These are phyloP conservation scores for Alternaria ethzedia DNA, from an alignment of 2,329 filamentous ascomycete genomes.

Conservation along the genomic window DNA sequence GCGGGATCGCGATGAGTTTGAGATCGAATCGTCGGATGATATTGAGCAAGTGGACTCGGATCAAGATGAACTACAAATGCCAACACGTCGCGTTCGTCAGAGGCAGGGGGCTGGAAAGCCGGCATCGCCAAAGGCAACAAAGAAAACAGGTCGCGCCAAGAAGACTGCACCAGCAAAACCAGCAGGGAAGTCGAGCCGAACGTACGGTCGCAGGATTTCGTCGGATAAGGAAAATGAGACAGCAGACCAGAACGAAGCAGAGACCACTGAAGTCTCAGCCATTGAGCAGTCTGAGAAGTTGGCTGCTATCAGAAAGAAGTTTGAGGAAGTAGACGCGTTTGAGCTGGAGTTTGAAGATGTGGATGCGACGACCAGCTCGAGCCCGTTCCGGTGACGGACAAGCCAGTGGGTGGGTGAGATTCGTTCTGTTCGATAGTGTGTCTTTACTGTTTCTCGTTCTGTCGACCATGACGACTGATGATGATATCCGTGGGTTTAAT, in stretches of 20 bases:
- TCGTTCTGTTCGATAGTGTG: not conserved
- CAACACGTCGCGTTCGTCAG: slow-evolving; percentile 29
- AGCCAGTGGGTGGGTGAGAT: not conserved
- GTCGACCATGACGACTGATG: slow-evolving; percentile 6
- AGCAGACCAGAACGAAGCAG: slow-evolving; percentile 29
- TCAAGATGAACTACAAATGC: slow-evolving; percentile 51
- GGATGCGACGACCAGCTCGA: slow-evolving; percentile 49
- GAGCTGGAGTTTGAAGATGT: slow-evolving; percentile 60
- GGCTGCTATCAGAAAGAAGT: slow-evolving; percentile 54
- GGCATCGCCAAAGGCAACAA: slow-evolving; percentile 30
- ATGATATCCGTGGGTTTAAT: slow-evolving; percentile 5
- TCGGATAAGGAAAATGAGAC: slow-evolving; percentile 54
- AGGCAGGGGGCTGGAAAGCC: slow-evolving; percentile 22
- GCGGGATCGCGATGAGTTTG: slow-evolving; percentile 47
- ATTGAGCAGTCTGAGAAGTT: slow-evolving; percentile 44
- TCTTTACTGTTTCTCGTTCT: not conserved
- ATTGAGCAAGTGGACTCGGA: slow-evolving; percentile 44
- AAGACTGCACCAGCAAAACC: slow-evolving; percentile 25
- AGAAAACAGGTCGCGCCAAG: slow-evolving; percentile 32
- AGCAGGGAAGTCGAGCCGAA: slow-evolving; percentile 34
- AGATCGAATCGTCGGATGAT: slow-evolving; percentile 49
- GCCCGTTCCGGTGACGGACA: slow-evolving; percentile 45
- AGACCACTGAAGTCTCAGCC: slow-evolving; percentile 36
- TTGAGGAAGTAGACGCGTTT: slow-evolving; percentile 58
- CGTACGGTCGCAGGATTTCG: slow-evolving; percentile 43